phyloP scores from a whole-genome alignment of 1,139 yeast species.

The Pichia sp. region DNA sequence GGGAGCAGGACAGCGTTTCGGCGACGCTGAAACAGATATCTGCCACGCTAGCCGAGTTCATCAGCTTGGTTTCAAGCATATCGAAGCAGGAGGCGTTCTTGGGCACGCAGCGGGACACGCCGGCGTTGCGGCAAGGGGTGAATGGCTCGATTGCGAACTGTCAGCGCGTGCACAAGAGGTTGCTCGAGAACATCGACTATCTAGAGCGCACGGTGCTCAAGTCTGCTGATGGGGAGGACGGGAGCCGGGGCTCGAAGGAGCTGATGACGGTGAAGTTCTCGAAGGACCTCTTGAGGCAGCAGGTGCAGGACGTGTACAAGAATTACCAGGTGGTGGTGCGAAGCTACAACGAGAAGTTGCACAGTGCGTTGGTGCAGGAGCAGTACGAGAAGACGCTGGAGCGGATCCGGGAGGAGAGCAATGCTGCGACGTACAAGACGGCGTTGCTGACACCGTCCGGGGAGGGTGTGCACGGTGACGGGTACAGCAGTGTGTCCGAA shows the following conservation, averaged over 20 bases:
- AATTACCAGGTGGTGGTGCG: slow-evolving; percentile 39
- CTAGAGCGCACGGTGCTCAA: slow-evolving; percentile 9
- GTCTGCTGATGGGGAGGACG: slow-evolving; percentile 4
- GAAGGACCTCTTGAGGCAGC: slow-evolving; percentile 40
- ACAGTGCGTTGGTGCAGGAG: slow-evolving; percentile 33
- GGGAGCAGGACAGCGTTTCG: slow-evolving; percentile 2
- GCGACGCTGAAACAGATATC: slow-evolving; percentile 8
- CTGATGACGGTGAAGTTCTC: slow-evolving; percentile 30
- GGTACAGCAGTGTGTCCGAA: neutral
- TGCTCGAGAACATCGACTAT: slow-evolving; percentile 17
- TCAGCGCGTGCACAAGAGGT: slow-evolving; percentile 16
- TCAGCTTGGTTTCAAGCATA: slow-evolving; percentile 44
- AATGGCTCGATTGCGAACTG: slow-evolving; percentile 32
- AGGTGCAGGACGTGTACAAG: slow-evolving; percentile 39
- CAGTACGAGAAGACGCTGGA: slow-evolving; percentile 26
- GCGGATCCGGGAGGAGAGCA: neutral
- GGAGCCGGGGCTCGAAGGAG: neutral
- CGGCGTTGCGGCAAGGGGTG: slow-evolving; percentile 38
- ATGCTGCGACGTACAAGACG: slow-evolving; percentile 20
- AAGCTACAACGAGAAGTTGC: slow-evolving; percentile 35
- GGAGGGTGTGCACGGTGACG: neutral
- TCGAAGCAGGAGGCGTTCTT: slow-evolving; percentile 47
- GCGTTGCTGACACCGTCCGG: slow-evolving; percentile 18
- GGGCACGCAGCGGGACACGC: slow-evolving; percentile 54
- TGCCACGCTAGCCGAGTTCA: slow-evolving; percentile 32